A percentile compares a stretch with the other conserved stretches of the same genome.
phyloP scores from a whole-genome alignment of 495 filamentous ascomycete genomes.

The Hypoxylon lienhwacheense region DNA sequence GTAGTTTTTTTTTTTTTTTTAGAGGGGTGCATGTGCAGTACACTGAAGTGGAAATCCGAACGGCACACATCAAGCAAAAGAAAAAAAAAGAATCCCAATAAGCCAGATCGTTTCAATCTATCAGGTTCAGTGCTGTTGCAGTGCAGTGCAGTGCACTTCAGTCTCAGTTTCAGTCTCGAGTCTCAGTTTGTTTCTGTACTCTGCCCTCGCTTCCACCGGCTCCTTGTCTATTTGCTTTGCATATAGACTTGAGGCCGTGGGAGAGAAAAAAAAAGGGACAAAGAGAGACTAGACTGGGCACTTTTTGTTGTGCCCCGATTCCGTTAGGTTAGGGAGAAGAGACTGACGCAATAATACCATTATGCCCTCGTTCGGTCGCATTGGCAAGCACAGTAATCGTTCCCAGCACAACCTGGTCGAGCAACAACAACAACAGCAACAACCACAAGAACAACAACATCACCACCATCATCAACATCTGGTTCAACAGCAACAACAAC shows the following conservation, averaged over 20 bases:
- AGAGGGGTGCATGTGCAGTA: conserved; percentile 35
- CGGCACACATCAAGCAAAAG: conserved; percentile 18
- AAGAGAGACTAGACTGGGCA: too few species aligned
- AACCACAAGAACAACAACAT: conserved; percentile 38
- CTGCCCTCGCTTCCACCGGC: conserved; percentile 24
- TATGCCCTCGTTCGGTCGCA: conserved; percentile 49
- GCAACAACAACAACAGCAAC: conserved; percentile 43
- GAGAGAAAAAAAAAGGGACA: conserved; percentile 19
- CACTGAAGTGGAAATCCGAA: conserved; percentile 24
- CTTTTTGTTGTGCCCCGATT: conserved; percentile 7
- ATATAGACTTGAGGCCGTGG: conserved; percentile 13
- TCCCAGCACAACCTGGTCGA: conserved; percentile 55
- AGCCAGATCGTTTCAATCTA: conserved; percentile 31
- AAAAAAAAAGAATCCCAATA: too few species aligned
- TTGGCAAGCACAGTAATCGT: conserved; percentile 51
- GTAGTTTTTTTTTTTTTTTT: conserved; percentile 21
- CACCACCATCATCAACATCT: conserved; percentile 36
- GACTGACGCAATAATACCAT: conserved; percentile 41
- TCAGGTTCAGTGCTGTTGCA: neutral
- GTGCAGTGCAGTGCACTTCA: too few species aligned
- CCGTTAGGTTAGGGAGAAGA: conserved; percentile 17
- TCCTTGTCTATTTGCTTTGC: conserved; percentile 13
- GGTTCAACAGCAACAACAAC: conserved; percentile 36
- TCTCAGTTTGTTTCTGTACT: conserved; percentile 14
- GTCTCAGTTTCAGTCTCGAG: too few species aligned